phyloP scores from a whole-genome alignment of 345 rosid species.

The Eucalyptus cloeziana region DNA sequence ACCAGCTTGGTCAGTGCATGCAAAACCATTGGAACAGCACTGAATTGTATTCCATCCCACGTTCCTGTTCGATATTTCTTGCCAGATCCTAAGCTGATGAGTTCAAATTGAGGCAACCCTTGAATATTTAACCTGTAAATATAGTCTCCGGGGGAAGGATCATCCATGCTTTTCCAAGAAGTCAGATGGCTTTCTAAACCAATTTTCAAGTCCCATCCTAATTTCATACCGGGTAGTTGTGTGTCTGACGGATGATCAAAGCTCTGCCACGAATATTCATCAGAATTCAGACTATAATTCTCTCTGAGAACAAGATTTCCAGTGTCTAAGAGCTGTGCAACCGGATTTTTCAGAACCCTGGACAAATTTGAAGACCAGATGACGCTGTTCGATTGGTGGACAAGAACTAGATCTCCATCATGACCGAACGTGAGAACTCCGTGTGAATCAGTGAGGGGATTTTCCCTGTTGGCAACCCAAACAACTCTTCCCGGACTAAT shows the following conservation, averaged over 20 bases:
- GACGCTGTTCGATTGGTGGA: not conserved
- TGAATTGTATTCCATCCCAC: conserved; percentile 6
- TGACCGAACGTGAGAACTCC: conserved; percentile 4
- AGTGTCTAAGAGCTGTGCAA: conserved; percentile 16
- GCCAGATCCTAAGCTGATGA: not conserved
- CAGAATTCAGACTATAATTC: not conserved
- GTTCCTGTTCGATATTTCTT: not conserved
- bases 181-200: not conserved
- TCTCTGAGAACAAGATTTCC: conserved; percentile 34
- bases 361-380: conserved; percentile 19
- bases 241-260: conserved; percentile 30
- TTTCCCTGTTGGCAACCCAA: conserved; percentile 37
- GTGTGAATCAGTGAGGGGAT: not conserved
- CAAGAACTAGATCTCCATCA: conserved; percentile 12
- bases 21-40: conserved; percentile 1
- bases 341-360: not conserved
- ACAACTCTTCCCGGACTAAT: conserved; percentile 1
- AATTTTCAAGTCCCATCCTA: conserved; percentile 9
- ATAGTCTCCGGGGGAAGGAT: conserved; percentile 16
- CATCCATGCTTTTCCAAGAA: conserved; percentile 18
- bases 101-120: not conserved
- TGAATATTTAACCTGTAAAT: not conserved
- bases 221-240: conserved; percentile 22
- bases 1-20: not conserved
- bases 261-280: conserved; percentile 21